Base-by-base conservation (phyloP, 306 rosid species). In the Styphnolobium japonicum region DNA sequence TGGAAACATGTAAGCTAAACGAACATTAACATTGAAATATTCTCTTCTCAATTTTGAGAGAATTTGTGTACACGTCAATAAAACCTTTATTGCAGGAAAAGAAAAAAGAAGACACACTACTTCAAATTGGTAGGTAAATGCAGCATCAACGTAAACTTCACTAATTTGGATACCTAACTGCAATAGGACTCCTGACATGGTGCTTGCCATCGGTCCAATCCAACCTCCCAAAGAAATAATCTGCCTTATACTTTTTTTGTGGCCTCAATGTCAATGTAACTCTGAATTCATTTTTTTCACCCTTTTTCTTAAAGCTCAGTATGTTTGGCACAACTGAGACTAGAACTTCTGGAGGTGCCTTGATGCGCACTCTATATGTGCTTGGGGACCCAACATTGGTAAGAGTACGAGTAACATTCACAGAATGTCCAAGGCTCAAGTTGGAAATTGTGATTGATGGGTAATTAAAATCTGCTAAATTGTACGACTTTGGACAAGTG, bases 361-460 rank as follows among this genome's bases (percentile, higher is more conserved):
- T 31, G 8, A 89, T 82, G 2, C 0, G 10, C 10, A 66, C 92
- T n/a, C 7, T 55, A 45, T 92, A 92, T 0, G 33, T 77, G 46
- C 89, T 72, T 10, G 89, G 85, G 3, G 79, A 5, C 0, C 93
- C 93, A 9, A 90, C 97, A 31, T 90, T 92, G 14, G 85, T 90
- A 36, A 88, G 72, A 12, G 66, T 87, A 62, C 93, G 85, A 15
- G 86, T 76, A 70, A 87, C 60, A 4, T 71, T 84, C 7, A 72
- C 29, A 0, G 85, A 11, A 5, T 55, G 6, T 21, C 12, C 51
- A 14, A 2, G 1, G 1, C 25, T 19, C 4, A 78, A 52, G 52
- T 8, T 9, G 0, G 82, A 62, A 34, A 90, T 36, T 33, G 80
- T 40, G 73, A 92, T 87, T n/a, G 94, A 34, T 10, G 97, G 97